phyloP scores from a whole-genome alignment of 177 flowering plant species.

The Vitis hybrid region DNA sequence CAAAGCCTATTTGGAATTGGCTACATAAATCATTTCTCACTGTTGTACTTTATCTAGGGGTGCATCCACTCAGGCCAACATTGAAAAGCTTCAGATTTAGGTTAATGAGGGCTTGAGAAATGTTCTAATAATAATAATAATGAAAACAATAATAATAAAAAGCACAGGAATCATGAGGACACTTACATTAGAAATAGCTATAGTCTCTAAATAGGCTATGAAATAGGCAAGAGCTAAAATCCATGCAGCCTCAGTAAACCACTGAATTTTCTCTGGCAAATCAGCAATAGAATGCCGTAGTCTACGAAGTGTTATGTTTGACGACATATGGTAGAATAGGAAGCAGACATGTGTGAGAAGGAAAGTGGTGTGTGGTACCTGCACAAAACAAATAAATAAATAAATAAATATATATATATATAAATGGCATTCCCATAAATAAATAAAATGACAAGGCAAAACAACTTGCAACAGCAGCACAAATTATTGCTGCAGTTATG shows the following conservation, averaged over 20 bases:
- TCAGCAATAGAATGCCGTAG: constrained; percentile 65
- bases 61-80: not conserved
- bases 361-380: constrained; percentile 99
- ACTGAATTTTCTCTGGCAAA: constrained; percentile 63
- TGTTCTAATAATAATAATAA: not conserved
- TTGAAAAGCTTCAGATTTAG: not conserved
- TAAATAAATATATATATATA: not conserved
- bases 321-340: constrained; percentile 83
- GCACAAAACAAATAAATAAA: constrained; percentile 17
- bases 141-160: not conserved
- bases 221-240: constrained; percentile 84
- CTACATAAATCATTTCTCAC: not conserved
- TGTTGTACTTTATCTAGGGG: not conserved
- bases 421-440: not conserved
- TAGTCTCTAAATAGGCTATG: constrained; percentile 87
- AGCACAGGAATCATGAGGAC: not conserved
- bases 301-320: constrained; percentile 93
- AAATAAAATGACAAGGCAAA: not conserved
- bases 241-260: constrained; percentile 74
- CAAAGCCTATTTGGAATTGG: not conserved
- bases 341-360: constrained; percentile 94
- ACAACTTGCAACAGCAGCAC: not conserved
- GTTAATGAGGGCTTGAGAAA: not conserved
- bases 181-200: constrained; percentile 90
- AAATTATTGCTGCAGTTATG: not conserved